Conservation (phyloP, 2,329 filamentous ascomycete species). For the Chaetomiaceae sp. region DNA sequence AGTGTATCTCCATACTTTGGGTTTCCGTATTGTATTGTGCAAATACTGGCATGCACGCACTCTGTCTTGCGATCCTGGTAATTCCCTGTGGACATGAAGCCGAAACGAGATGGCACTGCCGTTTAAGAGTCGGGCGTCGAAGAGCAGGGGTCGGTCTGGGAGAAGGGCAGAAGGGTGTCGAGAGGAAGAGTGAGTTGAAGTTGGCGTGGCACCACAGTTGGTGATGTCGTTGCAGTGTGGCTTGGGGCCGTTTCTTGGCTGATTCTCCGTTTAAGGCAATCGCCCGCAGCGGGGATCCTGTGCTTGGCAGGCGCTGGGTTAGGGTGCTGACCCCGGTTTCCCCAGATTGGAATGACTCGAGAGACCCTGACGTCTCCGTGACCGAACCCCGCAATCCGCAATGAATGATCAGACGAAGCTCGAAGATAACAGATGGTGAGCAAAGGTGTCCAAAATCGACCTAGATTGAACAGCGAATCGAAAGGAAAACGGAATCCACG, state of each 20-base stretch:
- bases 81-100: constrained; percentile 1
- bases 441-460: too few relatives aligned
- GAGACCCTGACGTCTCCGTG: too few relatives aligned
- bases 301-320: neutral
- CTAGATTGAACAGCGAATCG: too few relatives aligned
- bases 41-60: neutral
- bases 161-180: neutral
- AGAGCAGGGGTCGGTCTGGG: neutral
- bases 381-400: too few relatives aligned
- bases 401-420: too few relatives aligned
- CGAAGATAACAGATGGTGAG: too few relatives aligned
- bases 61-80: neutral
- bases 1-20: too few relatives aligned
- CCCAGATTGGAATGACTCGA: too few relatives aligned
- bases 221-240: constrained; percentile 17
- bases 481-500: too few relatives aligned
- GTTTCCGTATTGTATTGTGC: neutral
- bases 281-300: constrained; percentile 4
- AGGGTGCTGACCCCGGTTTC: constrained; percentile 9
- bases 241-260: constrained; percentile 14
- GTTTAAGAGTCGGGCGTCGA: neutral
- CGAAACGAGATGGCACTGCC: neutral
- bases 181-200: neutral
- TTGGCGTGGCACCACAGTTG: neutral
- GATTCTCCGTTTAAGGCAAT: constrained; percentile 11